Evolutionary conservation across 306 rosid species (phyloP), one percentile per base, ranked within the genome.

Genomic region (Chamaecrista fasciculata): DNA sequence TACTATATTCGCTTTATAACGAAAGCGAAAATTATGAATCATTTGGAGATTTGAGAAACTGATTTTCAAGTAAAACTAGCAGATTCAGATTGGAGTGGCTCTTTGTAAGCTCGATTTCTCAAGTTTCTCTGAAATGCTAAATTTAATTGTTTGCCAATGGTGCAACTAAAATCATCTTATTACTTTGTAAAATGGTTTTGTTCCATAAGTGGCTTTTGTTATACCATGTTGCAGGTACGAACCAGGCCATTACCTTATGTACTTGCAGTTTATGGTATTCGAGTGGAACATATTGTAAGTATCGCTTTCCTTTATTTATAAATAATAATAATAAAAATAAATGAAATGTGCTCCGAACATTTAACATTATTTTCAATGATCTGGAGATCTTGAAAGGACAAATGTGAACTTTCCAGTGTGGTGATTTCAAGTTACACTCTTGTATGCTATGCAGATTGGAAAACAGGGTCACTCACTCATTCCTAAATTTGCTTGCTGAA

Each of bases 251-350:
- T 67, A 0, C 62, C 69, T 11, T 33, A 67, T 67, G 36, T 88
- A 26, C 62, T 88, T 12, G 75, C 78, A 63, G 96, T 79, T 56
- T 89, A 84, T 62, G 97, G 99, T 63, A 64, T 95, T 44, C 82
- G 96, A 79, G 26, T 16, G 36, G 96, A 95, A 78, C 99, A 85
- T 79, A 62, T 82, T 66, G 99, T 91, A 82, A 89, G 99, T 79
- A 49, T 64, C 49, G 62, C 39, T 34, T 36, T 19, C 47, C 11
- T 60, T 34, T 9, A 8, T 18, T 31, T 36, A 1, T 33, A 1
- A 11, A 43, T 12, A 12, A 43, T 12, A 43, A 3, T n/a, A 43
- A 12, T 0, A 43, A 43, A 1, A 42, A 8, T 11, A 15, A 43
- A 43, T 1, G 0, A 43, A 43, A 11, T 43, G 49, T 14, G 49